Evolutionary conservation across 345 rosid species (phyloP), one percentile per base, ranked within the genome.

Genomic region (Salix exigua): DNA sequence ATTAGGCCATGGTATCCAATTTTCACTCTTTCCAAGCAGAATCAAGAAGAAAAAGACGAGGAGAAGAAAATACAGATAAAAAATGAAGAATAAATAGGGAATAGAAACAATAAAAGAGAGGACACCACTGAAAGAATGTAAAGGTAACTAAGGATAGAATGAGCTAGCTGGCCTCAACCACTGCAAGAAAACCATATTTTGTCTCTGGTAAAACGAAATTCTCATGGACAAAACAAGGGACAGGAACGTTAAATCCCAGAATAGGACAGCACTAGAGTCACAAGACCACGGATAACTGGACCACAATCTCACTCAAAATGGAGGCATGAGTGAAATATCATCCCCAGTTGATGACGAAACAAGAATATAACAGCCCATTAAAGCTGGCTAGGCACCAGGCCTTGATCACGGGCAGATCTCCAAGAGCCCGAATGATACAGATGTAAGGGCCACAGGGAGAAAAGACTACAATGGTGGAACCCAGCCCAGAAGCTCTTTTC

Each of bases 161-260:
- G 62, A 74, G 66, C 67, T 51, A 74, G 66, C 67, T 66, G 78
- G 51, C 66, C 50, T 53, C 53, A 37, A 40, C 55, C 4, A 25
- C 26, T 8, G 66, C 78, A 33, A 55, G 26, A 50, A 37, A 37
- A 58, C 25, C 72, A 75, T 67, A 55, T 68, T 40, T 62, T 62
- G 19, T 25, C 35, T 26, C 8, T 13, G 28, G 14, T 23, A 62
- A 62, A 62, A 23, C 7, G 8, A 62, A 7, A 13, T 44, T 70
- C 21, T 7, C 14, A 4, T 2, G 7, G 25, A 23, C 58, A 70
- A 28, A 48, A 70, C 3, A 28, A 30, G 40, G 23, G 40, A 48
- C 40, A 70, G 6, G 14, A 6, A 5, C 28, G 8, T 11, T 19
- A 70, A 18, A 18, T 5, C 8, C 25, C 28, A 30, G 62, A 21